Conservation (phyloP, 106 monocot genomes). For the Dioscorea dumetorum region DNA sequence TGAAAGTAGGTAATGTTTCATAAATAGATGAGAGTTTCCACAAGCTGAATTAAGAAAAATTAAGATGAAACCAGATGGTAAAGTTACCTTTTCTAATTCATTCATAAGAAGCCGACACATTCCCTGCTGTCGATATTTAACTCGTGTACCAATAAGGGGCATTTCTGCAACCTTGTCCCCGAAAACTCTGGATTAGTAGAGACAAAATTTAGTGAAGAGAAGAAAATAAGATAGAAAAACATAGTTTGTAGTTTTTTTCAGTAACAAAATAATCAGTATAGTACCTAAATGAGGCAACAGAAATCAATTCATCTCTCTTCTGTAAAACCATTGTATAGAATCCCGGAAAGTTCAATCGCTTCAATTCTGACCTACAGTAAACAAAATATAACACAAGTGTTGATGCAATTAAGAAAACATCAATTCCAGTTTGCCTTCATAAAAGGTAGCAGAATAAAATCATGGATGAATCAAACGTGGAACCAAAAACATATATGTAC, state of each 20-base stretch:
- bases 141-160: conserved; percentile 66
- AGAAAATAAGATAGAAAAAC: too few species aligned
- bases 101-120: conserved; percentile 70
- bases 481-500: background rate
- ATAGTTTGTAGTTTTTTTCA: too few species aligned
- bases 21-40: too few species aligned
- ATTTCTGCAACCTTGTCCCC: conserved; percentile 70
- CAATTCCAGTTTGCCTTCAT: too few species aligned
- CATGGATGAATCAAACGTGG: background rate
- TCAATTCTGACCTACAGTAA: conserved; percentile 60
- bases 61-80: background rate
- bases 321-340: conserved; percentile 76
- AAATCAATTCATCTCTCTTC: conserved; percentile 56
- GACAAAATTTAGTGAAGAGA: too few species aligned
- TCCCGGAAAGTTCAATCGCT: conserved; percentile 66
- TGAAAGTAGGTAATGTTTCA: too few species aligned
- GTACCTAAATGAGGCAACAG: conserved; percentile 68
- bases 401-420: too few species aligned
- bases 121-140: conserved; percentile 51
- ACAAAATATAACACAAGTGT: background rate
- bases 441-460: background rate
- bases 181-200: conserved; percentile 32
- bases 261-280: background rate
- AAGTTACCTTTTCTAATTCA: conserved; percentile 61
- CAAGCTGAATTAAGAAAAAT: too few species aligned